Conservation (phyloP, 441 rosid species). For the Gossypium davidsonii region DNA sequence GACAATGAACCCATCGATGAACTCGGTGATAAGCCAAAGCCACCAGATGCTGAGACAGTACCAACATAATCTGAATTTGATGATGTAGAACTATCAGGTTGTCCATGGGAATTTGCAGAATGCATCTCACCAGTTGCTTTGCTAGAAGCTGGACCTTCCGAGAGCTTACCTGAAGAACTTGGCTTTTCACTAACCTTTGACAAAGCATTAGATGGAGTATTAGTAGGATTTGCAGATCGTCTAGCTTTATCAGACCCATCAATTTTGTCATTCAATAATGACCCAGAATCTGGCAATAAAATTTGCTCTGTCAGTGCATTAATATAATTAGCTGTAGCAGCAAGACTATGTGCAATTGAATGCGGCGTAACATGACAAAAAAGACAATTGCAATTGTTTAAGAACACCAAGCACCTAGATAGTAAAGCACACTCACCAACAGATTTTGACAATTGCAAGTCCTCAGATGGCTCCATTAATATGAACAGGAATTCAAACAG, state of each 20-base stretch:
- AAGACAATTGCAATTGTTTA: neutral
- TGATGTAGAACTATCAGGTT: constrained; percentile 58
- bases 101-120: constrained; percentile 38
- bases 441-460: constrained; percentile 24
- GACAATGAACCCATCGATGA: constrained; percentile 77
- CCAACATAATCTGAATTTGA: constrained; percentile 50
- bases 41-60: constrained; percentile 40
- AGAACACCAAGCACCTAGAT: neutral
- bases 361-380: neutral
- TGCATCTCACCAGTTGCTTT: constrained; percentile 35
- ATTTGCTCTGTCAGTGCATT: constrained; percentile 13
- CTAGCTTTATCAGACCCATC: constrained; percentile 37
- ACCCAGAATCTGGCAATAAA: constrained; percentile 35
- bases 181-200: constrained; percentile 38
- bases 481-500: constrained; percentile 15
- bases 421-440: constrained; percentile 33
- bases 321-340: neutral
- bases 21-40: constrained; percentile 71
- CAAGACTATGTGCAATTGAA: neutral
- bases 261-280: constrained; percentile 24
- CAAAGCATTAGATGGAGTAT: constrained; percentile 27
- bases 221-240: constrained; percentile 27
- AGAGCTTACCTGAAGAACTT: constrained; percentile 36
- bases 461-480: constrained; percentile 33
- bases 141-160: constrained; percentile 31